Evolutionary conservation across 768 basidiomycete species (phyloP).

Genomic region (Megacollybia marginata): DNA sequence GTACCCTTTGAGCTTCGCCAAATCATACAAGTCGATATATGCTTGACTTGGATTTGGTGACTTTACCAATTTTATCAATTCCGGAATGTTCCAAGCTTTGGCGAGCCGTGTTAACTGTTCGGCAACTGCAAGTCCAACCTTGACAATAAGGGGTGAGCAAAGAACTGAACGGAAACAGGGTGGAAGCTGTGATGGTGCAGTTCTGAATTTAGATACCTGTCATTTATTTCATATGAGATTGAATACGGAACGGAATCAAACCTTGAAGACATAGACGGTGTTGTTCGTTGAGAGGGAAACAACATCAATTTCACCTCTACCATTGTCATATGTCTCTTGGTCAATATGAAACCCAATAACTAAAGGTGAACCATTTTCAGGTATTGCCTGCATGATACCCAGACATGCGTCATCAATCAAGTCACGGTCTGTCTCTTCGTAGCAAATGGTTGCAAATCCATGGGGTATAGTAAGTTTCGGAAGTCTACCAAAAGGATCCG

Average conservation of each 20-base stretch:
- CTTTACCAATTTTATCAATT: background rate
- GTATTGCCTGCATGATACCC: background rate
- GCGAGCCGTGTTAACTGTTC: too few species aligned
- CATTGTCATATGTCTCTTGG: too few species aligned
- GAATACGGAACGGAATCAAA: background rate
- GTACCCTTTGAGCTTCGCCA: background rate
- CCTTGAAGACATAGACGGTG: background rate
- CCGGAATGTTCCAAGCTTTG: too few species aligned
- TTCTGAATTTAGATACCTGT: background rate
- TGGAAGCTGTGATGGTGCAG: background rate
- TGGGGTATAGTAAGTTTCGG: background rate
- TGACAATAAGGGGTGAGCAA: background rate
- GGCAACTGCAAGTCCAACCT: background rate
- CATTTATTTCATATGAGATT: background rate
- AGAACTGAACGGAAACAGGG: background rate
- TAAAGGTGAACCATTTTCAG: background rate
- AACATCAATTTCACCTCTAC: background rate
- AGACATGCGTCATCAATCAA: background rate
- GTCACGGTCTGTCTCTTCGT: background rate
- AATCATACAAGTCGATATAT: background rate
- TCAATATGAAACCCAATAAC: background rate
- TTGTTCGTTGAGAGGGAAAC: background rate
- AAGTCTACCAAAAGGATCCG: constrained; percentile 5
- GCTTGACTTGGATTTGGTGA: background rate
- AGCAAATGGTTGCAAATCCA: background rate